phyloP scores from a whole-genome alignment of 345 rosid genomes.

The Heritiera fomes region DNA sequence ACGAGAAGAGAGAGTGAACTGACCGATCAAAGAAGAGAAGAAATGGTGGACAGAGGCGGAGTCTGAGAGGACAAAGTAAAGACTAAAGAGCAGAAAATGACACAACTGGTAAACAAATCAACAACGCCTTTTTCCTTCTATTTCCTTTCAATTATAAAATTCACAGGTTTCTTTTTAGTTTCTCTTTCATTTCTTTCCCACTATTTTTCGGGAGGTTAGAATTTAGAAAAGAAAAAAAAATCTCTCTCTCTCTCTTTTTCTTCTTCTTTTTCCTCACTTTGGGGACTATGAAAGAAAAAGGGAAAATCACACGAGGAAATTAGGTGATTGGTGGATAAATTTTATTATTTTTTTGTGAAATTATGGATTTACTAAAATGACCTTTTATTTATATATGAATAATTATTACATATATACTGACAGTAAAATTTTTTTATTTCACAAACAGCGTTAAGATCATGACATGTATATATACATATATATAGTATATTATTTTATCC shows the following conservation, averaged over 20 bases:
- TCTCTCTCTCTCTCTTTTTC: not conserved
- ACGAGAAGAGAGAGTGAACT: slow-evolving; percentile 14
- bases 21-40: slow-evolving; percentile 37
- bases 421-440: too few species aligned
- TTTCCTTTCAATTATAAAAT: not conserved
- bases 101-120: slow-evolving; percentile 26
- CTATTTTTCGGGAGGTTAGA: not conserved
- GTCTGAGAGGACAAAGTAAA: slow-evolving; percentile 17
- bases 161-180: not conserved
- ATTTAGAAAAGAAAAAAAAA: too few species aligned
- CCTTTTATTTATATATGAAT: not conserved
- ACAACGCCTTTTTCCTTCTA: slow-evolving; percentile 11
- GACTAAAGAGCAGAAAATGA: slow-evolving; percentile 29
- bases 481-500: too few species aligned
- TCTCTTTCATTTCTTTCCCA: not conserved
- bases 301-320: not conserved
- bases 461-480: too few species aligned
- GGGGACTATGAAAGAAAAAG: slow-evolving; percentile 6
- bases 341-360: too few species aligned
- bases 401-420: too few species aligned
- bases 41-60: slow-evolving; percentile 30
- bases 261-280: not conserved
- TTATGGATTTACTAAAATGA: not conserved
- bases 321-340: not conserved
- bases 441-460: too few species aligned